Evolutionary conservation across 352 stramenopile species (phyloP).

Genomic region (Phytopythium mirpurense): DNA sequence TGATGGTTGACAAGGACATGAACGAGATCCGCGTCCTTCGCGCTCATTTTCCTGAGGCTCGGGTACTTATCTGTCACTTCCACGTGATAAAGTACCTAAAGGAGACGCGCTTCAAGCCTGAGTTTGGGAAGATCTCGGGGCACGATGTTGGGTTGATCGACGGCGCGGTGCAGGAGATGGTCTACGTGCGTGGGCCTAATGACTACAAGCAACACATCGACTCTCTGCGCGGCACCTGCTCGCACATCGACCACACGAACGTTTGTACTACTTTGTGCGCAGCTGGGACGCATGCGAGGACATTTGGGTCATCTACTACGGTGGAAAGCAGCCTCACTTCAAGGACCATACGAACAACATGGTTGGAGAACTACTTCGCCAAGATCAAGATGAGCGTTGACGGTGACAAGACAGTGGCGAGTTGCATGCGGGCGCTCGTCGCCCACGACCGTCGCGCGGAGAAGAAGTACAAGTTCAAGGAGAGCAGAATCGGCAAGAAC

Average conservation of each 20-base stretch:
- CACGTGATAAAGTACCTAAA: conserved; percentile 21
- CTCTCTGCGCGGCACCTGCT: neutral
- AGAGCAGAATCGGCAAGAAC: conserved; percentile 1
- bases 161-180: conserved; percentile 6
- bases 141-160: conserved; percentile 8
- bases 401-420: conserved; percentile 5
- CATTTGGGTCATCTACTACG: conserved; percentile 18
- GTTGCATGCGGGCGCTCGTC: no score
- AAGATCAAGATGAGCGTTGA: conserved; percentile 12
- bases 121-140: conserved; percentile 10
- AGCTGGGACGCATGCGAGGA: conserved; percentile 20
- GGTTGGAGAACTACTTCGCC: conserved; percentile 9
- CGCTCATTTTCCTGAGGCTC: conserved; percentile 6
- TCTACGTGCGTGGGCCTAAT: conserved; percentile 2
- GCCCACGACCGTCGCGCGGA: neutral
- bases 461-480: conserved; percentile 11
- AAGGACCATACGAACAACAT: conserved; percentile 17
- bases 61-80: conserved; percentile 18
- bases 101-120: conserved; percentile 2
- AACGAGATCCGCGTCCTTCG: conserved; percentile 20
- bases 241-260: neutral
- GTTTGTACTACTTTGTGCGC: conserved; percentile 16
- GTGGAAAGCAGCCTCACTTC: conserved; percentile 13
- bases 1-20: conserved; percentile 25
- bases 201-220: conserved; percentile 7